A percentile compares a stretch with the other conserved stretches of the same genome.
Conservation (phyloP, 2,329 filamentous ascomycete species). For the Rhynchosporium secalis region DNA sequence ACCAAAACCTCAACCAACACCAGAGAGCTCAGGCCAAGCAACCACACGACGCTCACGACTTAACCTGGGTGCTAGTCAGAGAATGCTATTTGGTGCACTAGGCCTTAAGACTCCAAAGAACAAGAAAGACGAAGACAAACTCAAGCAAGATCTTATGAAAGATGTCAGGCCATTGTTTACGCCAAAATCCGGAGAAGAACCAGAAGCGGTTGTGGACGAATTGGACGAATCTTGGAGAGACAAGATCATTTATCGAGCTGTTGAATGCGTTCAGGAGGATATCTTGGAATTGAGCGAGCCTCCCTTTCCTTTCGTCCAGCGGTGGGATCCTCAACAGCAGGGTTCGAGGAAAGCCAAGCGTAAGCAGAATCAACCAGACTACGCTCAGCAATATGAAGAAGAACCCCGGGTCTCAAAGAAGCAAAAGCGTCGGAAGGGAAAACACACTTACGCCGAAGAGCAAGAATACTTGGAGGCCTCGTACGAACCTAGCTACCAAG, state of each 20-base stretch:
- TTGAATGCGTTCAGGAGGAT: constrained; percentile 77
- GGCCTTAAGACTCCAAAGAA: constrained; percentile 68
- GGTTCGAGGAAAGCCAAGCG: constrained; percentile 46
- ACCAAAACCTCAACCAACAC: constrained; percentile 17
- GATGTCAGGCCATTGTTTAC: constrained; percentile 48
- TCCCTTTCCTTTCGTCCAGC: constrained; percentile 85
- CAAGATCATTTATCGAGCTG: constrained; percentile 73
- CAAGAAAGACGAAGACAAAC: constrained; percentile 65
- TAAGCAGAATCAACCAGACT: constrained; percentile 48
- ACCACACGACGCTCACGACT: constrained; percentile 39
- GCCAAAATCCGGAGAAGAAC: constrained; percentile 24
- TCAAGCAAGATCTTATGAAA: constrained; percentile 60
- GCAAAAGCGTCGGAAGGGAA: constrained; percentile 49
- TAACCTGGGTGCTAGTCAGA: constrained; percentile 62
- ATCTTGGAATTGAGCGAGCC: constrained; percentile 67
- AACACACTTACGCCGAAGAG: constrained; percentile 45
- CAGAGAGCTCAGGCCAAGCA: constrained; percentile 20
- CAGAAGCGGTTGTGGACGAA: constrained; percentile 27
- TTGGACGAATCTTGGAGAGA: constrained; percentile 65
- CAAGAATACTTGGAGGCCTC: constrained; percentile 42
- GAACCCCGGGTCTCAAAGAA: constrained; percentile 47
- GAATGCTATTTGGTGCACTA: constrained; percentile 71
- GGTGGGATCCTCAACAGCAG: constrained; percentile 80
- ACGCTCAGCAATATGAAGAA: constrained; percentile 46
- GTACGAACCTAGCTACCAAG: constrained; percentile 39